Percentiles rank a stretch among this genome's conserved stretches.
phyloP scores from a whole-genome alignment of 352 stramenopile genomes.

The Blastocystis sp. region DNA sequence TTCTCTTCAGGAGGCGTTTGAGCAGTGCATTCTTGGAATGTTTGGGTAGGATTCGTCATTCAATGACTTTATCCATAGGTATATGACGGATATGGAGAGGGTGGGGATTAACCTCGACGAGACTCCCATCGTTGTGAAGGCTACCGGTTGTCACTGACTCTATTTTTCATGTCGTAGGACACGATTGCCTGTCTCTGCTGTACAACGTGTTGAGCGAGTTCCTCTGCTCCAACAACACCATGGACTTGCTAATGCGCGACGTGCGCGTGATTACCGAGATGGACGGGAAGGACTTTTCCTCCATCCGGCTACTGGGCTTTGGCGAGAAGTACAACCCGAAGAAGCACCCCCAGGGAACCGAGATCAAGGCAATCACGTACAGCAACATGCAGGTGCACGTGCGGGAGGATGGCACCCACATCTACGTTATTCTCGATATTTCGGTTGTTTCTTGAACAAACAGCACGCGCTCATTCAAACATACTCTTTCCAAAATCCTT shows the following conservation, averaged over 20 bases:
- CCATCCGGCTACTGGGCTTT: slow-evolving; percentile 42
- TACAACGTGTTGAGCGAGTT: slow-evolving; percentile 79
- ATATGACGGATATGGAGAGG: slow-evolving; percentile 76
- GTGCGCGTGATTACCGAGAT: slow-evolving; percentile 44
- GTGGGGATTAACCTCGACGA: slow-evolving; percentile 73
- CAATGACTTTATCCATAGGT: slow-evolving; percentile 70
- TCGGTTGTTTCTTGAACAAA: slow-evolving; percentile 69
- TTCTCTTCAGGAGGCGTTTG: slow-evolving; percentile 73
- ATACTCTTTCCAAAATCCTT: slow-evolving; percentile 46
- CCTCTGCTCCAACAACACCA: slow-evolving; percentile 76
- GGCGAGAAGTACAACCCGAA: slow-evolving; percentile 76
- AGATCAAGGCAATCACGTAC: slow-evolving; percentile 82
- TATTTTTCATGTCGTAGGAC: slow-evolving; percentile 70
- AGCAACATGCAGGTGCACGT: slow-evolving; percentile 79
- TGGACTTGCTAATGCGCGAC: slow-evolving; percentile 55
- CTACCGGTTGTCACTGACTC: slow-evolving; percentile 37
- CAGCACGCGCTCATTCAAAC: neutral
- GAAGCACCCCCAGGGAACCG: slow-evolving; percentile 77
- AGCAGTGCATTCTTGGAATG: slow-evolving; percentile 74
- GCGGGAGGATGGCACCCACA: slow-evolving; percentile 68
- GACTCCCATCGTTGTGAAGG: slow-evolving; percentile 63
- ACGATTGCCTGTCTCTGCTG: slow-evolving; percentile 76
- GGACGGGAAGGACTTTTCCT: slow-evolving; percentile 72
- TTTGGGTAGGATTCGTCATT: slow-evolving; percentile 71
- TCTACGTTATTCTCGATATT: slow-evolving; percentile 75